Percentiles rank a stretch among this genome's conserved stretches.
phyloP scores from a whole-genome alignment of 2,329 filamentous ascomycete species.

The Cordyceps farinosa region DNA sequence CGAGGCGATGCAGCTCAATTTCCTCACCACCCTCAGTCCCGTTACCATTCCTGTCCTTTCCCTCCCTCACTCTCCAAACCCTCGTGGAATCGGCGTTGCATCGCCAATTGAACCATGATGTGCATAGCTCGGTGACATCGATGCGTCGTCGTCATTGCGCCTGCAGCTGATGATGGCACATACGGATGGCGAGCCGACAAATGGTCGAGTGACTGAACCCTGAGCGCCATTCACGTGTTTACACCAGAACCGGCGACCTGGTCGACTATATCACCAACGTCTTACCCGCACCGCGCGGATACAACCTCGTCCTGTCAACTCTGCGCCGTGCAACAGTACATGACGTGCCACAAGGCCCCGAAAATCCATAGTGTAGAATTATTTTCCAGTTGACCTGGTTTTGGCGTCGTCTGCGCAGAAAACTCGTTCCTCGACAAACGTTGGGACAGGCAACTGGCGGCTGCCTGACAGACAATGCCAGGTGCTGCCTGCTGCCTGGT shows the following conservation, averaged over 20 bases:
- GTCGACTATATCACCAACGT: background rate
- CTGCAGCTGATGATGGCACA: conserved; percentile 8
- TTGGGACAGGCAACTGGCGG: background rate
- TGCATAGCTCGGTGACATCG: conserved; percentile 6
- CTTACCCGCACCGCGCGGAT: background rate
- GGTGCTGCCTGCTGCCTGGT: background rate
- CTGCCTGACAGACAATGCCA: background rate
- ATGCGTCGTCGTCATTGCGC: conserved; percentile 1
- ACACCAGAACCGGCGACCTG: background rate
- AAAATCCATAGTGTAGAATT: background rate
- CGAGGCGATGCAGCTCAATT: background rate
- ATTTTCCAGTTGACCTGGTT: background rate
- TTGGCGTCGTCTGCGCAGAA: background rate
- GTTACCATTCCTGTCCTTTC: background rate
- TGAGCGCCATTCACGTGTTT: conserved; percentile 16
- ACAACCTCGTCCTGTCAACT: conserved; percentile 7
- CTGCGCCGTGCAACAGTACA: background rate
- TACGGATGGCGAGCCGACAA: background rate
- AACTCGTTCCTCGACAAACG: background rate
- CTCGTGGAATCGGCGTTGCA: conserved; percentile 6
- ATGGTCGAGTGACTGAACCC: conserved; percentile 13
- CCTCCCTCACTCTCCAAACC: background rate
- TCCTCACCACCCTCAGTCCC: background rate
- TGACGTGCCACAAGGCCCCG: background rate
- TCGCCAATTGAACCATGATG: conserved; percentile 2